Conservation (phyloP, 2,329 filamentous ascomycete species). For the Colletotrichum musae region DNA sequence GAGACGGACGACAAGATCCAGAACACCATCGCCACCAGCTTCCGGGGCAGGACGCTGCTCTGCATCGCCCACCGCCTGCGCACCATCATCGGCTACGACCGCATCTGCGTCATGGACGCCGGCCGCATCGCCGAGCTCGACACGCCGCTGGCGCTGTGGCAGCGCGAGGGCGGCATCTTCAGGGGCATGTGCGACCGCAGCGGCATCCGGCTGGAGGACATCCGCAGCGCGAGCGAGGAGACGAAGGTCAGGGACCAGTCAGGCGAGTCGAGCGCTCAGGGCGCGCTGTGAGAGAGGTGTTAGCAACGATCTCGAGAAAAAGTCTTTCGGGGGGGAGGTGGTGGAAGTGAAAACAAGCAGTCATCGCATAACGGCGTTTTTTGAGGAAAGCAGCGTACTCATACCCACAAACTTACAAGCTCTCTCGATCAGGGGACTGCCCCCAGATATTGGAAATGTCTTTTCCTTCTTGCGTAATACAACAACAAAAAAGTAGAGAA, state of each 20-base stretch:
- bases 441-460: background rate
- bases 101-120: slow-evolving; percentile 96
- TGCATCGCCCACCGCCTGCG: slow-evolving; percentile 94
- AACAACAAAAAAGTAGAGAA: background rate
- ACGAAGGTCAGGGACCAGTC: slow-evolving; percentile 43
- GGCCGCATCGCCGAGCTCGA: slow-evolving; percentile 91
- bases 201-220: slow-evolving; percentile 76
- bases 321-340: background rate
- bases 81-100: slow-evolving; percentile 94
- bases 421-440: background rate
- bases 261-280: slow-evolving; percentile 35
- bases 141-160: slow-evolving; percentile 80
- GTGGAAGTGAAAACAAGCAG: background rate
- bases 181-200: slow-evolving; percentile 90
- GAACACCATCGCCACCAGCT: slow-evolving; percentile 85
- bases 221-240: slow-evolving; percentile 59
- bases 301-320: background rate
- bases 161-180: slow-evolving; percentile 81
- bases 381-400: background rate
- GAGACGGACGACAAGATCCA: slow-evolving; percentile 98
- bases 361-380: background rate
- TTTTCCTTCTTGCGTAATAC: background rate
- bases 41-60: slow-evolving; percentile 87
- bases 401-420: slow-evolving; percentile 3
- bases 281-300: slow-evolving; percentile 30